These are phyloP conservation scores for Sporothrix brasiliensis DNA, from an alignment of 2,329 filamentous ascomycete genomes.

Conservation along the genomic window DNA sequence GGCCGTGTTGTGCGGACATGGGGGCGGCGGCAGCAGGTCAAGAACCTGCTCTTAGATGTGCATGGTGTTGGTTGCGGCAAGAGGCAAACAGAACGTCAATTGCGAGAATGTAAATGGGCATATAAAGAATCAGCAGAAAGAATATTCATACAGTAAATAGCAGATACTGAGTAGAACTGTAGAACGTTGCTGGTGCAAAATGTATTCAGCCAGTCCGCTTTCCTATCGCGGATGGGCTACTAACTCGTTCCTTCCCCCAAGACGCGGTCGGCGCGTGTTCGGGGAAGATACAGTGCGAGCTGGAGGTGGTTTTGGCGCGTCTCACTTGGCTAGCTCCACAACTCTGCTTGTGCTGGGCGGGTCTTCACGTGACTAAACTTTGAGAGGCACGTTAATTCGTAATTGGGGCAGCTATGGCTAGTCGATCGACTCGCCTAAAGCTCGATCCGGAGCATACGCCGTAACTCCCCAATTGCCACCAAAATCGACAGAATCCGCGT, in stretches of 20 bases:
- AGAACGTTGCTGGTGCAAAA: not conserved
- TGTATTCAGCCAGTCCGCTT: constrained; percentile 16
- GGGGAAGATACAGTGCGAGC: constrained; percentile 25
- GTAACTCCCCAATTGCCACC: not conserved
- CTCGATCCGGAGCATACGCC: constrained; percentile 26
- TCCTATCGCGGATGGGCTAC: constrained; percentile 18
- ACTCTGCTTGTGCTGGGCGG: not conserved
- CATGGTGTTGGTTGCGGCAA: constrained; percentile 22
- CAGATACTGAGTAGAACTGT: not conserved
- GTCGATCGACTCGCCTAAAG: constrained; percentile 27
- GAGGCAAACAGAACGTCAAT: not conserved
- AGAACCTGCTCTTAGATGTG: constrained; percentile 12
- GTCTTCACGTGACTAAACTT: constrained; percentile 19
- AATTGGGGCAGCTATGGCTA: not conserved
- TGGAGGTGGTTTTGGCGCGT: constrained; percentile 16
- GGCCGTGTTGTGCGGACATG: constrained; percentile 31
- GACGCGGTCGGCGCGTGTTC: constrained; percentile 32
- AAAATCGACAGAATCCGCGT: not conserved
- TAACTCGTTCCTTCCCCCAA: constrained; percentile 9
- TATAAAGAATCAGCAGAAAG: not conserved
- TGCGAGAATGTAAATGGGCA: not conserved
- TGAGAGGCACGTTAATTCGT: not conserved
- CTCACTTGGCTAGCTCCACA: not conserved
- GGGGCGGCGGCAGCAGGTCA: constrained; percentile 7
- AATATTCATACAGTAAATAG: constrained; percentile 15